Conservation (phyloP, 306 rosid species). For the Quercus variabilis region DNA sequence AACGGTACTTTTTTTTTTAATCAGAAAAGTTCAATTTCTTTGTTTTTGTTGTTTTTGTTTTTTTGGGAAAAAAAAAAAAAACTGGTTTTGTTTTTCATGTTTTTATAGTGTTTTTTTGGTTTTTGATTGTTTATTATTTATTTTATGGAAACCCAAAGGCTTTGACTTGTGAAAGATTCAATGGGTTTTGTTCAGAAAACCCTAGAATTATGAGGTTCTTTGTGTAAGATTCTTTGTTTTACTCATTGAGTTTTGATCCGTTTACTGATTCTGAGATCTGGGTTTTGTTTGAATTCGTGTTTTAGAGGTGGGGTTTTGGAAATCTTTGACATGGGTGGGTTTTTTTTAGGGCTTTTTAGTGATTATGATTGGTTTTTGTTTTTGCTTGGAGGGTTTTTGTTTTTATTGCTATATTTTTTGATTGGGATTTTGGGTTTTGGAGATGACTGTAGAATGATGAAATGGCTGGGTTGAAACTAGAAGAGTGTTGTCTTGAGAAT, state of each 20-base stretch:
- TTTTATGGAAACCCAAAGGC: slow-evolving; percentile 22
- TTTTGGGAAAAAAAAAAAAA: not conserved
- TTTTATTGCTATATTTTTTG: slow-evolving; percentile 17
- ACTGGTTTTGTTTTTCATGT: slow-evolving; percentile 14
- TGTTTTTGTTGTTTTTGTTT: not conserved
- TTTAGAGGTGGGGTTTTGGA: slow-evolving; percentile 27
- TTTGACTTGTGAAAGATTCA: slow-evolving; percentile 14
- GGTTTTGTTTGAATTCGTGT: slow-evolving; percentile 34
- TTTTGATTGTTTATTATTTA: slow-evolving; percentile 29
- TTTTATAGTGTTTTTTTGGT: not conserved
- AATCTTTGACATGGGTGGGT: slow-evolving; percentile 24
- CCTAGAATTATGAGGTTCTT: slow-evolving; percentile 23
- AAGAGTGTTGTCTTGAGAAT: slow-evolving; percentile 88
- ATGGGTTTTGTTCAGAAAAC: slow-evolving; percentile 16
- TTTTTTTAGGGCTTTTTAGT: slow-evolving; percentile 31
- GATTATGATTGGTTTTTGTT: slow-evolving; percentile 7
- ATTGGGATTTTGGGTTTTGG: slow-evolving; percentile 53
- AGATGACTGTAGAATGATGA: slow-evolving; percentile 43
- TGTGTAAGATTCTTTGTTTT: slow-evolving; percentile 13
- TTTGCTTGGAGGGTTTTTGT: slow-evolving; percentile 11
- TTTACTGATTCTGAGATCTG: slow-evolving; percentile 62
- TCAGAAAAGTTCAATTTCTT: too few relatives aligned
- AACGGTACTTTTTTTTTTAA: slow-evolving; percentile 39
- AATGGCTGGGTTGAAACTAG: slow-evolving; percentile 62
- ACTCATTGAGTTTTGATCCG: slow-evolving; percentile 43